Evolutionary conservation across 345 rosid genomes (phyloP), one percentile per base, ranked within the genome.

Genomic region (Eucalyptus paniculata): DNA sequence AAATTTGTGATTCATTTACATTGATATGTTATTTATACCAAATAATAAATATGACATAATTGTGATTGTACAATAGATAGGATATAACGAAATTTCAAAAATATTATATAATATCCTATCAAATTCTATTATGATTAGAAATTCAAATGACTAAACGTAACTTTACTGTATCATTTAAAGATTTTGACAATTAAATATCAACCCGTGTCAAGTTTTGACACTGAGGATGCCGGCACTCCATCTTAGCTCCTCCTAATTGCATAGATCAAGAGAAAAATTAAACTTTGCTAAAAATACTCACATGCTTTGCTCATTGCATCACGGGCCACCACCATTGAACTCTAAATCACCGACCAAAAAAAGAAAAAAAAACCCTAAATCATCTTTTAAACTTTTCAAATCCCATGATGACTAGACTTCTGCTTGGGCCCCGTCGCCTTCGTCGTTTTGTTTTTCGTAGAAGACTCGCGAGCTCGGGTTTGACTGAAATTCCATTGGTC

Each of bases 81-180:
- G 1, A 53, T 53, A 53, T 9, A 7, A 53, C 8, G 1, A 18
- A 53, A 18, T 53, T 2, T 19, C 56, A 3, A 1, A 4, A 53
- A 53, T 53, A 7, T 53, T 1, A 53, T 53, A 53, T 53, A 1
- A 1, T 18, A 53, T 53, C 9, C 3, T 53, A 53, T 7, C 56
- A 0, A 53, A 0, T 53, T 53, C 1, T 53, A 53, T 17, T 1
- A 4, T 19, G 0, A 53, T 53, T 53, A 53, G 23, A 53, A 53
- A 18, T 19, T 53, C 9, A 53, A 18, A 18, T 9, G 0, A 19
- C 4, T 18, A 51, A 51, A 51, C 8, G 7, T 51, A 51, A 51
- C 7, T 51, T 51, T 8, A 7, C 0, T 51, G 1, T 51, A 51
- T 1, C 4, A 3, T 53, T 53, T 18, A 9, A 2, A 53, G 3